A percentile compares a stretch with the other conserved stretches of the same genome.
phyloP scores from a whole-genome alignment of 2,329 filamentous ascomycete species.

The Mycocentrospora acerina region DNA sequence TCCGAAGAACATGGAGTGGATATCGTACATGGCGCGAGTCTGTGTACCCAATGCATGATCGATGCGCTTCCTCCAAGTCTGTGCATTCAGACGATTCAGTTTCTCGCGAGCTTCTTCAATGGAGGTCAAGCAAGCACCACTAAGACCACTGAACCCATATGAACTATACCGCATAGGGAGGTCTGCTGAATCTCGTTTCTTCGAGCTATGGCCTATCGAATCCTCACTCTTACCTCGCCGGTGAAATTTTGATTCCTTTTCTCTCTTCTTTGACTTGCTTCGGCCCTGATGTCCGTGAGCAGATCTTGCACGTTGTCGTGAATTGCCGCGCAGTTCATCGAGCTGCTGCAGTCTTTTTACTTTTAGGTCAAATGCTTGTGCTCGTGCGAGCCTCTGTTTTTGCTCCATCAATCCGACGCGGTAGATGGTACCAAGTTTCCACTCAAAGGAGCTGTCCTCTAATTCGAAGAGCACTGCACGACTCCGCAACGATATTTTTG shows the following conservation, averaged over 20 bases:
- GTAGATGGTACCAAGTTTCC: constrained; percentile 95
- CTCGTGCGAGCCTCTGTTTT: constrained; percentile 81
- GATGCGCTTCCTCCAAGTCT: constrained; percentile 90
- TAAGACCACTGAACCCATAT: constrained; percentile 72
- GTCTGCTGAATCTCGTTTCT: constrained; percentile 31
- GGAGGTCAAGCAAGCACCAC: constrained; percentile 69
- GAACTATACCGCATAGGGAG: constrained; percentile 72
- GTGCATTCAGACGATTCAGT: constrained; percentile 77
- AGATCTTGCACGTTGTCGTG: constrained; percentile 55
- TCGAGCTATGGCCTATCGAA: constrained; percentile 26
- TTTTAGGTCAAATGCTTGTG: constrained; percentile 88
- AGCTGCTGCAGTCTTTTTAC: constrained; percentile 76
- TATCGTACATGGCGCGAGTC: constrained; percentile 72
- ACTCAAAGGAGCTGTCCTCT: constrained; percentile 95
- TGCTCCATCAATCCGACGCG: constrained; percentile 86
- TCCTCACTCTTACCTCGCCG: constrained; percentile 45
- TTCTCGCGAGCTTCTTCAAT: constrained; percentile 74
- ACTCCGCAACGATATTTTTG: constrained; percentile 79
- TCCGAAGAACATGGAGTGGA: constrained; percentile 79
- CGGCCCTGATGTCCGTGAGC: constrained; percentile 47
- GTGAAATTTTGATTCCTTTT: constrained; percentile 34
- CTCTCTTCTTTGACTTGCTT: constrained; percentile 36
- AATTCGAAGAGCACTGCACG: constrained; percentile 86
- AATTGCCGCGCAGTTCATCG: constrained; percentile 52
- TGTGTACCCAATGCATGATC: constrained; percentile 72